Evolutionary conservation across 805 yeast species (phyloP), one percentile per base, ranked within the genome.

Genomic region (Ogataea populi-albae): DNA sequence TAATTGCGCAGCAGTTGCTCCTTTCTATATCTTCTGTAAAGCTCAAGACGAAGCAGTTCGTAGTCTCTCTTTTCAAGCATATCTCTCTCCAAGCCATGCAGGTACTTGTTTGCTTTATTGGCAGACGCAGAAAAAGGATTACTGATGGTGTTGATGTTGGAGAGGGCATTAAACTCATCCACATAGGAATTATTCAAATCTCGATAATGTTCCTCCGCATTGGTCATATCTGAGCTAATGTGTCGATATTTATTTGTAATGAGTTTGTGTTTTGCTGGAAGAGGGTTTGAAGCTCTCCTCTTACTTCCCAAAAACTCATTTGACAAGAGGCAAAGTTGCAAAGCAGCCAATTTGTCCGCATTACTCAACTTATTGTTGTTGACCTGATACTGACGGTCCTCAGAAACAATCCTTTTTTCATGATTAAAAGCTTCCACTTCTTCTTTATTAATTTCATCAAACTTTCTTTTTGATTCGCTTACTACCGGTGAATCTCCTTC

Each of bases 31-130:
- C 52, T 39, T 26, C 53, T 43, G 47, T 41, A 42, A 3, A 47
- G 30, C 26, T 55, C 50, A 14, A 56, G 40, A 19, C 61, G 43
- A 7, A 54, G 30, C 5, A 65, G 22, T 29, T 60, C 64, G 32
- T 41, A 56, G 35, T 65, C 69, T 30, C 62, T 46, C 24, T 34
- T 35, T 31, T 66, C 71, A 4, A 40, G 38, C 24, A 63, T 31
- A 42, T 66, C 69, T 20, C 49, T 49, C 23, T 55, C 59, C 7
- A 53, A 23, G 6, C 54, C 50, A 24, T 38, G 23, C 6, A 50
- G 27, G 2, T 25, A 31, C 20, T 30, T 28, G 32, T 48, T 38
- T 2, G 37, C 35, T 10, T 29, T 29, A 6, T 21, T 17, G 22
- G 34, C 41, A 9, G 24, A 30, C 21, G 25, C 31, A 6, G 35